Conservation (phyloP, 2,329 filamentous ascomycete species). For the Zymoseptoria crescenta region DNA sequence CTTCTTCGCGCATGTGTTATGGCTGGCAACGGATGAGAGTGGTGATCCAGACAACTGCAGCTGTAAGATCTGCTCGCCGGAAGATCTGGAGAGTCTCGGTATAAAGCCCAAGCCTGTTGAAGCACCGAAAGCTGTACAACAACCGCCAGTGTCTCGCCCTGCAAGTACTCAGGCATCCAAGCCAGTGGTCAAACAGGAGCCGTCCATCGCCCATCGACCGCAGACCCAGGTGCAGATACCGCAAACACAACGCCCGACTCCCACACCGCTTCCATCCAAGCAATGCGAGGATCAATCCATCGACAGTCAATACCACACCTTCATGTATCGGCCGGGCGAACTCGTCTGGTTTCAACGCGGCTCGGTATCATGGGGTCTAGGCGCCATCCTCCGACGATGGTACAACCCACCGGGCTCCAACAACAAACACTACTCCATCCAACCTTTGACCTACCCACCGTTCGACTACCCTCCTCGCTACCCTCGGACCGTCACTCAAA, state of each 20-base stretch:
- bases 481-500: slow-evolving; percentile 34
- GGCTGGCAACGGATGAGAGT: slow-evolving; percentile 47
- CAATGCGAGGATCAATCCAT: slow-evolving; percentile 42
- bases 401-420: slow-evolving; percentile 3
- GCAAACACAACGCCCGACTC: slow-evolving; percentile 20
- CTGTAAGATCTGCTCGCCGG: slow-evolving; percentile 51
- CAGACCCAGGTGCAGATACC: slow-evolving; percentile 7
- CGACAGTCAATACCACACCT: slow-evolving; percentile 41
- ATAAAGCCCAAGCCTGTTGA: slow-evolving; percentile 12
- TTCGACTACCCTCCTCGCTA: slow-evolving; percentile 9
- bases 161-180: background rate
- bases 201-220: background rate
- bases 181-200: background rate
- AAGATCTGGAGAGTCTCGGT: slow-evolving; percentile 40
- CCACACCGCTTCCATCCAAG: slow-evolving; percentile 35
- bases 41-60: slow-evolving; percentile 49
- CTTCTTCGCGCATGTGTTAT: slow-evolving; percentile 53
- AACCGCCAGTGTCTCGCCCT: slow-evolving; percentile 1
- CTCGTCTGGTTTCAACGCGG: slow-evolving; percentile 50
- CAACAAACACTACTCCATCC: slow-evolving; percentile 24
- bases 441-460: slow-evolving; percentile 36
- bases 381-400: slow-evolving; percentile 44
- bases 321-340: slow-evolving; percentile 48
- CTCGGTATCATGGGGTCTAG: slow-evolving; percentile 45
- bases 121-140: slow-evolving; percentile 1